Evolutionary conservation across 2,329 filamentous ascomycete species (phyloP).

Genomic region (Neophaeococcomyces aloes): DNA sequence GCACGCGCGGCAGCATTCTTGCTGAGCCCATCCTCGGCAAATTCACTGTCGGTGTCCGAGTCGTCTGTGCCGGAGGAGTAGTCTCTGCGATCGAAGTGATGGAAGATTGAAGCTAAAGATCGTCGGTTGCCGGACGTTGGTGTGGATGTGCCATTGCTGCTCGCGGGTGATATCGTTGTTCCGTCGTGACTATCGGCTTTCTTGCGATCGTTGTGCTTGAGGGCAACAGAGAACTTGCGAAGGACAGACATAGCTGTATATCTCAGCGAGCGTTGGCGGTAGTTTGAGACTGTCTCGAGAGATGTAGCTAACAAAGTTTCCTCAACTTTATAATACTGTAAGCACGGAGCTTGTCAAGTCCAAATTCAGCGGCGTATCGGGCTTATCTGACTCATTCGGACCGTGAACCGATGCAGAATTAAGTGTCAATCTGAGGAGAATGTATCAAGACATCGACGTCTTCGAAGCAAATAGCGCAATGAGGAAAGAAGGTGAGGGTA

Average conservation of each 20-base stretch:
- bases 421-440: neutral
- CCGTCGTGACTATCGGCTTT: slow-evolving; percentile 62
- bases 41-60: slow-evolving; percentile 24
- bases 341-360: no score
- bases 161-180: slow-evolving; percentile 1
- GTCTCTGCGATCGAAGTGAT: slow-evolving; percentile 18
- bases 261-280: no score
- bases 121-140: slow-evolving; percentile 23
- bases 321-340: no score
- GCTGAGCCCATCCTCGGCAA: slow-evolving; percentile 31
- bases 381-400: no score
- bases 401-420: neutral
- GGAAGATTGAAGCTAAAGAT: slow-evolving; percentile 32
- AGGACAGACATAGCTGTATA: slow-evolving; percentile 5
- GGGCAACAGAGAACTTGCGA: slow-evolving; percentile 48
- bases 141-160: neutral
- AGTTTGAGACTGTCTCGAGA: no score
- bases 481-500: neutral
- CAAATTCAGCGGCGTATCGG: no score
- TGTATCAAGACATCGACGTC: neutral
- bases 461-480: neutral
- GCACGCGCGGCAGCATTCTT: slow-evolving; percentile 38
- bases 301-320: no score
- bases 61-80: slow-evolving; percentile 34
- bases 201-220: slow-evolving; percentile 98